Conservation (phyloP, 176 grass and related monocot genomes). For the Eleusine indica region DNA sequence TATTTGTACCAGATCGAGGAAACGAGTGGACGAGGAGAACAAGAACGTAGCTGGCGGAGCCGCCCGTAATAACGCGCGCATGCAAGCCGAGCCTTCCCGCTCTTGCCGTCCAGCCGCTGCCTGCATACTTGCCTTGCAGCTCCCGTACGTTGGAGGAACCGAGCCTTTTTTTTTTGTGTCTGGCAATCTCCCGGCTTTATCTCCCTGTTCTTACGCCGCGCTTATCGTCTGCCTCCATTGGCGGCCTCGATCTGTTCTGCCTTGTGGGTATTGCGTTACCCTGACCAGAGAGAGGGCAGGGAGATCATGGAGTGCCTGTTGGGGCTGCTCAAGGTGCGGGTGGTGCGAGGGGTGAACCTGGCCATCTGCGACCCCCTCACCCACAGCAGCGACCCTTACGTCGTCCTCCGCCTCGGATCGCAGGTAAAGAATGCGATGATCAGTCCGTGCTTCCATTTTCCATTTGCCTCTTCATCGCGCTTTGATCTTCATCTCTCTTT, state of each 20-base stretch:
- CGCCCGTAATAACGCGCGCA: neutral
- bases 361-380: slow-evolving; percentile 59
- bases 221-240: neutral
- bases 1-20: neutral
- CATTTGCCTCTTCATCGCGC: neutral
- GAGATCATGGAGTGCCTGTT: slow-evolving; percentile 54
- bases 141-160: too few species aligned
- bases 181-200: slow-evolving; percentile 1
- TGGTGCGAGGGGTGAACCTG: slow-evolving; percentile 64
- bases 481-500: neutral
- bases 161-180: neutral
- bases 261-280: neutral
- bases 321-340: slow-evolving; percentile 65
- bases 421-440: slow-evolving; percentile 30
- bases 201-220: neutral
- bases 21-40: neutral
- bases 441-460: neutral
- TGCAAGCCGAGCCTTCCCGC: neutral
- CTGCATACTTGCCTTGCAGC: neutral
- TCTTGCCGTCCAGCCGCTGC: neutral
- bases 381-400: slow-evolving; percentile 78
- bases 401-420: slow-evolving; percentile 57
- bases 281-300: neutral
- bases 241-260: neutral
- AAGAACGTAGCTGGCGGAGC: neutral